Base-by-base conservation (phyloP, 345 rosid species). In the Gynandropsis gynandra region DNA sequence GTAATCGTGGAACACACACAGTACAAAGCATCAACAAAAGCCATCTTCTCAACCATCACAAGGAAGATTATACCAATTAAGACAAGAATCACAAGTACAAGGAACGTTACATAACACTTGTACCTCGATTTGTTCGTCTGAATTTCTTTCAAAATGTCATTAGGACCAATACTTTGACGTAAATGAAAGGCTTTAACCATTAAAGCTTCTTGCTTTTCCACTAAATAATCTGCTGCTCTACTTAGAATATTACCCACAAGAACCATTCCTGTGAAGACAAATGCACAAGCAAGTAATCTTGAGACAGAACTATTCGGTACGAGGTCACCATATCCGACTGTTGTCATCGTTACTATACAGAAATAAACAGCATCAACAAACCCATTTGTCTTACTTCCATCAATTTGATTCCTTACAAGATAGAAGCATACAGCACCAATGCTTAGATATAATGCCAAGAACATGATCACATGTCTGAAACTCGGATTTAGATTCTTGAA, bases 321-420 rank as follows among this genome's bases (percentile, higher is more conserved):
- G 7, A 92, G 89, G 77, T 92, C 98, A 31, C 98, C 96, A 44
- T 92, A 92, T 50, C 98, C 96, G 16, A 92, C 92, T 0, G 89
- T 84, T 33, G 98, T 92, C 98, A 92, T 87, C 2, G 95, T 92
- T 14, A 84, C 95, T 0, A 84, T 56, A 49, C 86, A 79, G 65
- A 87, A 84, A 56, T 87, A 92, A 14, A 82, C 10, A 9, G 98
- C 72, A 62, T 92, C 98, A 1, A 84, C 39, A 27, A 84, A 59
- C 27, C 54, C 75, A 49, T 79, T 73, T 34, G 89, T 82, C 64
- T 82, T 92, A 11, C 63, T 64, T 50, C 98, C 98, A 4, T 49
- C 16, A 20, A 92, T 77, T 37, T 87, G 86, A 65, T 66, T 18
- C 52, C 68, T 62, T 37, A 69, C 70, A 3, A 62, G 18, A 66